phyloP scores from a whole-genome alignment of 2,329 filamentous ascomycete genomes.

The Botrytis pseudocinerea region DNA sequence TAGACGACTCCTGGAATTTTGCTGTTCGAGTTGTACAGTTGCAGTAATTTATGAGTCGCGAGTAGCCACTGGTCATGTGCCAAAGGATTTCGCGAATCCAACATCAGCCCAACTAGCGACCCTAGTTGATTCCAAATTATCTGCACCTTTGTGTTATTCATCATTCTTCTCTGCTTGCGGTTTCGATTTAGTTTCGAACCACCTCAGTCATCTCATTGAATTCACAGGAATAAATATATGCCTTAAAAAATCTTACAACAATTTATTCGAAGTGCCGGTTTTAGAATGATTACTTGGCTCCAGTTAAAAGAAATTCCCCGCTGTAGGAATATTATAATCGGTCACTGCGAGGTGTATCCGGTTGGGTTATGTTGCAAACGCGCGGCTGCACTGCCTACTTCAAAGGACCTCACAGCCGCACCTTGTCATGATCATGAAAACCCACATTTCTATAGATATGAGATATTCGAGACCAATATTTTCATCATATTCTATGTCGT shows the following conservation, averaged over 20 bases:
- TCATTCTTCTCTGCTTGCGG: not conserved
- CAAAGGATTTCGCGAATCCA: not conserved
- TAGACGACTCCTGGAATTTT: not conserved
- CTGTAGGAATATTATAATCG: not conserved
- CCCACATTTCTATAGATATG: not conserved
- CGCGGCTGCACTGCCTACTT: conserved; percentile 6
- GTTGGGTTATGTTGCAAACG: not conserved
- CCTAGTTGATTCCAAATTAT: not conserved
- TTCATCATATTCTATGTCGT: not conserved
- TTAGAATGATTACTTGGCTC: not conserved
- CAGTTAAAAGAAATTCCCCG: not conserved
- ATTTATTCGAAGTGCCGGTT: not conserved
- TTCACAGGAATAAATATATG: not conserved
- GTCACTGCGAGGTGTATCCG: not conserved
- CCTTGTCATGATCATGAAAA: not conserved
- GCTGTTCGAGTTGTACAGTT: not conserved
- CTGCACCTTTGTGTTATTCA: not conserved
- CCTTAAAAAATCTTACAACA: not conserved
- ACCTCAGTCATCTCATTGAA: not conserved
- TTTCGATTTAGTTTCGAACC: not conserved
- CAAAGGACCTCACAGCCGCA: conserved; percentile 12
- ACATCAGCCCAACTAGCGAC: not conserved
- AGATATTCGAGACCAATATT: not conserved
- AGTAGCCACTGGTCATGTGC: not conserved
- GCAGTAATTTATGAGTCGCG: not conserved